A percentile compares a stretch with the other conserved stretches of the same genome.
phyloP scores from a whole-genome alignment of 306 rosid species.

The Hylodesmum podocarpum region DNA sequence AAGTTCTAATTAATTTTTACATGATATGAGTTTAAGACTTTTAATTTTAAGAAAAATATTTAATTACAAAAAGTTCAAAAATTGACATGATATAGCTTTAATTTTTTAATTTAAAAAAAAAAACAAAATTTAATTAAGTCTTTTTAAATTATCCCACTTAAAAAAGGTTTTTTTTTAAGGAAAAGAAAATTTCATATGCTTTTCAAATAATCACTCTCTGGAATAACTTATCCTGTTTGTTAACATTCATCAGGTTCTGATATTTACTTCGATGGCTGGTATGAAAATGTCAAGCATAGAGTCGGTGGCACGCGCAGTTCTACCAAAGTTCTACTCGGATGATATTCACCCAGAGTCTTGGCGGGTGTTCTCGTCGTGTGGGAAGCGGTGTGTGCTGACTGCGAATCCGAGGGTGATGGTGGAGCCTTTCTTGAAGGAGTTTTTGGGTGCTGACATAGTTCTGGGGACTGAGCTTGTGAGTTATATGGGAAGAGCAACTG shows the following conservation, averaged over 20 bases:
- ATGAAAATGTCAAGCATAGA: slow-evolving; percentile 59
- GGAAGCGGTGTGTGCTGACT: slow-evolving; percentile 59
- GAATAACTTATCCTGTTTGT: background rate
- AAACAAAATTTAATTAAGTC: no score
- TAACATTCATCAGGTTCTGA: slow-evolving; percentile 64
- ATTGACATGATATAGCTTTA: no score
- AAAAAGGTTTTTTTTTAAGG: no score
- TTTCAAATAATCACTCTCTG: no score
- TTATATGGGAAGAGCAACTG: slow-evolving; percentile 68
- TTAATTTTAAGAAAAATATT: no score
- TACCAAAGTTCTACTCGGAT: slow-evolving; percentile 66
- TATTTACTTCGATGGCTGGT: slow-evolving; percentile 63
- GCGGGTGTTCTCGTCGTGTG: slow-evolving; percentile 73
- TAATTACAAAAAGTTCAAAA: no score
- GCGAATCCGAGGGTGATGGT: slow-evolving; percentile 87
- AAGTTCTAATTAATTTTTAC: no score
- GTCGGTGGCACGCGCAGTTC: slow-evolving; percentile 70
- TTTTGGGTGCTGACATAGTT: slow-evolving; percentile 64
- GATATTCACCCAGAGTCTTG: slow-evolving; percentile 70
- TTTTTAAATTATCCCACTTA: no score
- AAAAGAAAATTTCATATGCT: no score
- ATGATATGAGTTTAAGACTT: no score
- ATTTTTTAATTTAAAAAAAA: no score
- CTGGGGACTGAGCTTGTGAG: slow-evolving; percentile 64
- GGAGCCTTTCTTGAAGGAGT: slow-evolving; percentile 71